Conservation (phyloP, 768 basidiomycete genomes). For the Rhodotorula sphaerocarpa region DNA sequence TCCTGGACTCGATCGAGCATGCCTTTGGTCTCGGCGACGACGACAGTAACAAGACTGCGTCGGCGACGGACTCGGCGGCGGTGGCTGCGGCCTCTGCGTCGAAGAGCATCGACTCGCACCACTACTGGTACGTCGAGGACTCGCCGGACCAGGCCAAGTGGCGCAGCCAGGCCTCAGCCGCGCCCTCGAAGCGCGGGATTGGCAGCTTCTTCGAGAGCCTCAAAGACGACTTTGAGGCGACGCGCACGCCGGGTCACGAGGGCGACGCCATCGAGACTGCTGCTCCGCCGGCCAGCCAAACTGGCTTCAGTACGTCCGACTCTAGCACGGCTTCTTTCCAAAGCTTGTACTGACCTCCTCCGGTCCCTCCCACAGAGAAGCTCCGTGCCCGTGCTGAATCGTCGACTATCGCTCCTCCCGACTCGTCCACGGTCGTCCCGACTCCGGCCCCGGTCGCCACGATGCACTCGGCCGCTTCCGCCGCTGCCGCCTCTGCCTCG, state of each 20-base stretch:
- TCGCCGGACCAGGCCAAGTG: not conserved
- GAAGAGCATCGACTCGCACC: not conserved
- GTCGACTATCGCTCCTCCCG: not conserved
- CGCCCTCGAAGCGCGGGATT: not conserved
- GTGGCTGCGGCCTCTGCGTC: no score
- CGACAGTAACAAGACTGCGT: not conserved
- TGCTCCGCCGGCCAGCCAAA: not conserved
- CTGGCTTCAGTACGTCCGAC: not conserved
- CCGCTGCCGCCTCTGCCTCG: not conserved
- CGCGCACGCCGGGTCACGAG: no score
- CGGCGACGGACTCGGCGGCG: not conserved
- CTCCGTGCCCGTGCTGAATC: not conserved
- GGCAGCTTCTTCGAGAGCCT: not conserved
- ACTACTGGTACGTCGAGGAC: constrained; percentile 11
- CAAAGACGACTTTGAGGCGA: not conserved
- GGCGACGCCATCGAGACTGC: not conserved
- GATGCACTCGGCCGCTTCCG: not conserved
- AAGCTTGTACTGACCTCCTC: not conserved
- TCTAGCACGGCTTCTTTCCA: not conserved
- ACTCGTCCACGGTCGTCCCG: not conserved
- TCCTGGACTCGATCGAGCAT: no score
- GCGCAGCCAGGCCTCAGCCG: not conserved
- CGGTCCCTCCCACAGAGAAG: not conserved
- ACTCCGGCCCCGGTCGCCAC: not conserved
- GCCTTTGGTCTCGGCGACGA: no score